These are phyloP conservation scores for Apiotrichum porosum DNA, from an alignment of 1,284 basidiomycete species.

Conservation along the genomic window DNA sequence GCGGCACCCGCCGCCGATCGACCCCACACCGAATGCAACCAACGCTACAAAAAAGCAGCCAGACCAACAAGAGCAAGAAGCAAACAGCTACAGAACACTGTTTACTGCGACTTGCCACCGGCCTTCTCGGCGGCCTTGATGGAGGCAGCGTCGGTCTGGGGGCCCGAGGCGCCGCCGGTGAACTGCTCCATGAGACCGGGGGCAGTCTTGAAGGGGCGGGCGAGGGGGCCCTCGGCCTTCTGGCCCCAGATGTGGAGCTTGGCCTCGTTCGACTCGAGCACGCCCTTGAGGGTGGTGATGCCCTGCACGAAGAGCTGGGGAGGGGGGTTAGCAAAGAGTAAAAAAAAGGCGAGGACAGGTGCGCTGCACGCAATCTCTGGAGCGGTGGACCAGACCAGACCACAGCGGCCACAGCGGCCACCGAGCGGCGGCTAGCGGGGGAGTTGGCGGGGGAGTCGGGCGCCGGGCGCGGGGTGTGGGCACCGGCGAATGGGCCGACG, in stretches of 20 bases:
- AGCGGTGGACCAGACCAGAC: no score
- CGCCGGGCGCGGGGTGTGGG: neutral
- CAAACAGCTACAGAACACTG: no score
- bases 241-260: slow-evolving; percentile 22
- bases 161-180: slow-evolving; percentile 52
- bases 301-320: slow-evolving; percentile 22
- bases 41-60: no score
- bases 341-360: neutral
- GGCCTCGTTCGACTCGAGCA: slow-evolving; percentile 21
- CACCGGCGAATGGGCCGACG: neutral
- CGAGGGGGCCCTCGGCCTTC: slow-evolving; percentile 16
- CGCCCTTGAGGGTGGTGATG: slow-evolving; percentile 19
- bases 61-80: no score
- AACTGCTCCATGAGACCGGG: slow-evolving; percentile 60
- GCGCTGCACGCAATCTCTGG: neutral
- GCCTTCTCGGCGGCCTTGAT: slow-evolving; percentile 82
- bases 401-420: no score
- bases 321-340: neutral
- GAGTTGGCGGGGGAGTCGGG: no score
- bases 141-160: slow-evolving; percentile 76
- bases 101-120: slow-evolving; percentile 54
- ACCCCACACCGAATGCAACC: no score
- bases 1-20: no score
- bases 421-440: no score
- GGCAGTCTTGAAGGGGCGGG: slow-evolving; percentile 22